Conservation (phyloP, 129 eudicot genomes). For the Helianthus tuberosus region DNA sequence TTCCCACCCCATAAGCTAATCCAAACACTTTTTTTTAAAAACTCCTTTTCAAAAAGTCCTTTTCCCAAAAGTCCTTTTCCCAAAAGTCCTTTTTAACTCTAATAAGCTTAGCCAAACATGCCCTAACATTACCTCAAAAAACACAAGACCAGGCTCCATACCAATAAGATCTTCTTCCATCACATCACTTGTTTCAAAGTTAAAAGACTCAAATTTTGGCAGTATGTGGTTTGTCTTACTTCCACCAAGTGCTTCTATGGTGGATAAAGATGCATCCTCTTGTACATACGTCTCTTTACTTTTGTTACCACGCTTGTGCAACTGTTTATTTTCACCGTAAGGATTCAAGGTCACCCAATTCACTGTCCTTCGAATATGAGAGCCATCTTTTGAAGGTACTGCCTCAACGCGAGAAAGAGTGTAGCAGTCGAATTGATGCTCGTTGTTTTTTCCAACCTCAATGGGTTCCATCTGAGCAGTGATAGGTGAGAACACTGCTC, state of each 20-base stretch:
- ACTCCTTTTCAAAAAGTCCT: too few relatives aligned
- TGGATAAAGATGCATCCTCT: constrained; percentile 33
- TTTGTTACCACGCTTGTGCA: constrained; percentile 33
- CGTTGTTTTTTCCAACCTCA: constrained; percentile 72
- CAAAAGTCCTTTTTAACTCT: too few relatives aligned
- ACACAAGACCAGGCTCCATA: constrained; percentile 95
- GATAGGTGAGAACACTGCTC: constrained; percentile 95
- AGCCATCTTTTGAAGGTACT: constrained; percentile 45
- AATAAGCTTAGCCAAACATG: too few relatives aligned
- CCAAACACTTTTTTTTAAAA: too few relatives aligned
- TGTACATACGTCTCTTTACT: constrained; percentile 33
- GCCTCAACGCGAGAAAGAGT: constrained; percentile 80
- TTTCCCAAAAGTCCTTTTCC: too few relatives aligned
- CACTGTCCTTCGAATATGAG: constrained; percentile 62
- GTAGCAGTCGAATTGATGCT: constrained; percentile 86
- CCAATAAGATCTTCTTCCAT: constrained; percentile 98
- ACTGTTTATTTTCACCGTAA: constrained; percentile 63
- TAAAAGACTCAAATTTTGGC: constrained; percentile 84
- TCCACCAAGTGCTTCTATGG: constrained; percentile 36
- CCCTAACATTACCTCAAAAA: constrained; percentile 85
- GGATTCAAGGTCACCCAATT: constrained; percentile 96
- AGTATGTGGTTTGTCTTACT: constrained; percentile 30
- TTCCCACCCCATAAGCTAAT: too few relatives aligned
- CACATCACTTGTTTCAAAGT: constrained; percentile 74
- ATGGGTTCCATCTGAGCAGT: constrained; percentile 98